Evolutionary conservation across 257 asterid species (phyloP), one percentile per base, ranked within the genome.

Genomic region (Mentha longifolia): DNA sequence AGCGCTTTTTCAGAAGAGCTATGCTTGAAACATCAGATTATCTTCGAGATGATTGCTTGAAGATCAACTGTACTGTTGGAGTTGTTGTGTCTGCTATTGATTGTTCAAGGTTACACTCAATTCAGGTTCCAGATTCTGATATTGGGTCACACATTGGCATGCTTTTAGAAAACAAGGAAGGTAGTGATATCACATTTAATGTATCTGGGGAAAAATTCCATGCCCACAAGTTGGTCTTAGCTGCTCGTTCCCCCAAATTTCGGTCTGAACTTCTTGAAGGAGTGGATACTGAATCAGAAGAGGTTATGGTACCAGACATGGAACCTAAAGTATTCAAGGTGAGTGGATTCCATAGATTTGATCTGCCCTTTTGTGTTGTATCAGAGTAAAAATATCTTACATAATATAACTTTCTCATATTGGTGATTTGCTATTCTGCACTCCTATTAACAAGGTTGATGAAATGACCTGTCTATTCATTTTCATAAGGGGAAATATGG

Each of bases 31-130:
- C 82, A 33, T 93, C 98, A 16, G 97, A 93, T 81, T 93, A 85
- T 86, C 96, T 93, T 6, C 88, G 86, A 84, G 96, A 93, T 77
- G 98, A 93, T 80, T 91, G 98, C 84, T 81, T 95, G 93, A 91
- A 88, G 86, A 95, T 95, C 83, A 95, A 95, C 77, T 95, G 99
- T 71, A 95, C 99, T 57, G 99, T 95, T 67, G 99, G 99, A 64
- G 99, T 95, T 47, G 99, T 95, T 64, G 96, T 89, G 16, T 95
- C 99, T 74, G 96, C 89, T 45, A 87, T 83, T 68, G 98, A 92
- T 74, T 88, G 95, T 77, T 87, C 96, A 16, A 86, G 93, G 76
- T 78, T 89, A 70, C 95, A 85, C 79, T 87, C 97, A 2, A 92
- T 95, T 79, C 91, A 87, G 70, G 95, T 91, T 81, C 98, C 98